Evolutionary conservation across 2,329 filamentous ascomycete genomes (phyloP).

Genomic region (Paecilomyces sp.): DNA sequence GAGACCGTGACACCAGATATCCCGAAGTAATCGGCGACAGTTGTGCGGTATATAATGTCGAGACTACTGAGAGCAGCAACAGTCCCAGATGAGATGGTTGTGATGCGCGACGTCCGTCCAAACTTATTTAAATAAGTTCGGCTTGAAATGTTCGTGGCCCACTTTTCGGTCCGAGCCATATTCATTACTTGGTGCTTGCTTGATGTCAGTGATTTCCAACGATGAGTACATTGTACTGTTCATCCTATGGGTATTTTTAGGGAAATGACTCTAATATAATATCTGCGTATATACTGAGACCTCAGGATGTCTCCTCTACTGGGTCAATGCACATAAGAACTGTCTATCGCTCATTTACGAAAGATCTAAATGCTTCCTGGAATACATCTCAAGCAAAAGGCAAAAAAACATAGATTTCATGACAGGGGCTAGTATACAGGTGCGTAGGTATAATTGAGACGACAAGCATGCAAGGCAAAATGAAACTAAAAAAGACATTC

Average conservation of each 20-base stretch:
- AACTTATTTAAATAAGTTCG: neutral
- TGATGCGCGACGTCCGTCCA: neutral
- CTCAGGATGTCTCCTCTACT: neutral
- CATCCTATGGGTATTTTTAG: neutral
- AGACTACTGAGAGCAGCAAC: neutral
- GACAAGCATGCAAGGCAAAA: neutral
- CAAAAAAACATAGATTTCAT: neutral
- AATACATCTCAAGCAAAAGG: neutral
- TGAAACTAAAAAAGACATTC: neutral
- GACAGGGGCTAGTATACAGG: neutral
- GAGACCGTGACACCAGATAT: too few species aligned
- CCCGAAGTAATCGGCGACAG: too few species aligned
- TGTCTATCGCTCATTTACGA: neutral
- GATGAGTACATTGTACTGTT: neutral
- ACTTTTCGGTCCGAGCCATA: neutral
- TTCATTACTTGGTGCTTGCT: neutral
- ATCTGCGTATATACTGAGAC: neutral
- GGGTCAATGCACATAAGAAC: neutral
- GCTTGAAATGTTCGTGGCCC: neutral
- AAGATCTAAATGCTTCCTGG: neutral
- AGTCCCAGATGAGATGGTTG: neutral
- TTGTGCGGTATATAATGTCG: too few species aligned
- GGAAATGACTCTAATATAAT: neutral
- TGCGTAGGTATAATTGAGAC: neutral
- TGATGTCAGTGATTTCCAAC: neutral